Evolutionary conservation across 2,329 filamentous ascomycete genomes (phyloP), one percentile per base, ranked within the genome.

Genomic region (Trichoderma hamatum): DNA sequence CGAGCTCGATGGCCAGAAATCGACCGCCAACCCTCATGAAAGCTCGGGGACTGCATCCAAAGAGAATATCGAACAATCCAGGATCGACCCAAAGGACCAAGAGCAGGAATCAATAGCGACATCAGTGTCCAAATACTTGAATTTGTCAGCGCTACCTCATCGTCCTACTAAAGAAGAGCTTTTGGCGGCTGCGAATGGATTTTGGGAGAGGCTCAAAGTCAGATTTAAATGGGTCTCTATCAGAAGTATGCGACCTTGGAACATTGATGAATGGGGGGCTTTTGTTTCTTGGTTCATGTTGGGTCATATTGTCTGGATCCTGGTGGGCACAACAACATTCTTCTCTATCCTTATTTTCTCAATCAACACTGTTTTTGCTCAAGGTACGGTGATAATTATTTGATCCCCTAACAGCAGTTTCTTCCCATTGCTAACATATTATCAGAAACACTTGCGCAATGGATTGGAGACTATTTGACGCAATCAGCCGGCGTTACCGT

Each of bases 201-300:
- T 98, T 78, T 96, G 93, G 90, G 91, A 96, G 71, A 88, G 96
- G 60, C 80, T 97, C 55, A 93, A 91, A 76, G 92, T 98, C 28
- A 91, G 94, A 51, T 96, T 98, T 83, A 99, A 99, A 80, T 99
- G 96, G 96, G 90, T 96, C 75, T 96, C 96, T 2, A 99, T 99
- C 75, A 86, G 94, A 76, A 97, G 94, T 78, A 92, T 92, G 78
- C 87, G 96, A 46, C 96, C 96, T 0, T 99, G 96, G 88, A 99
- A 97, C 79, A 88, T 91, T 26, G 96, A 99, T 78, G 96, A 99
- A 81, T 97, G 97, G 84, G 92, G 94, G 56, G 96, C 96, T 4
- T 95, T 99, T 72, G 89, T 86, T 65, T 98, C 96, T 2, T 98
- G 95, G 95, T 91, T 99, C 71, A 86, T 98, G 71, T 85, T 97